These are phyloP conservation scores for Bruguiera parviflora DNA, from an alignment of 345 rosid species.

Conservation along the genomic window DNA sequence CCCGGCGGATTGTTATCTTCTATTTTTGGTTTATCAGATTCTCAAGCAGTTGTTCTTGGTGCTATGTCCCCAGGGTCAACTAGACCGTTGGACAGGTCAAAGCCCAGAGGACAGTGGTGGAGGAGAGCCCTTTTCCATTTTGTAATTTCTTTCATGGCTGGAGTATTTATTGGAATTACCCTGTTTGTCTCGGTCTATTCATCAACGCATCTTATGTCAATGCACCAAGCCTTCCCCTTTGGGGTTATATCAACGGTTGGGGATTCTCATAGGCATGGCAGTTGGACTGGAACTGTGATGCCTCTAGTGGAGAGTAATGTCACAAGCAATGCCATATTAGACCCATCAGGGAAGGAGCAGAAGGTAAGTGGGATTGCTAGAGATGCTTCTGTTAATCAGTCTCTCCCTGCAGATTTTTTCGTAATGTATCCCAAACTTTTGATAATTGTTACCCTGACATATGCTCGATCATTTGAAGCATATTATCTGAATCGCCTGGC, in stretches of 20 bases:
- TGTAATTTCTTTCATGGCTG: constrained; percentile 44
- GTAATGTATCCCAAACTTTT: constrained; percentile 36
- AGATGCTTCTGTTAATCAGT: constrained; percentile 11
- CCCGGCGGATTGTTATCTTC: constrained; percentile 40
- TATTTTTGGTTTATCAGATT: constrained; percentile 35
- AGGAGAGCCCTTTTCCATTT: constrained; percentile 49
- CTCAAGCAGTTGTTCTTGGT: constrained; percentile 35
- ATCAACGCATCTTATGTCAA: constrained; percentile 23
- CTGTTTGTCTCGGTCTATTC: constrained; percentile 37
- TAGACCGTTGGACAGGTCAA: constrained; percentile 43
- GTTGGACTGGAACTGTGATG: constrained; percentile 17
- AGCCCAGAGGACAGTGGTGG: constrained; percentile 48
- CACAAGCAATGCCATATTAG: constrained; percentile 19
- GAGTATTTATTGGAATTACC: constrained; percentile 49
- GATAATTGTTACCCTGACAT: constrained; percentile 55
- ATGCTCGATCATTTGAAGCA: constrained; percentile 39
- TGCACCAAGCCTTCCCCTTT: constrained; percentile 40
- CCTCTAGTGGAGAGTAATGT: constrained; percentile 1
- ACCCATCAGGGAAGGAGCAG: constrained; percentile 15
- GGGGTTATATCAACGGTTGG: constrained; percentile 31
- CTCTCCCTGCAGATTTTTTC: constrained; percentile 21
- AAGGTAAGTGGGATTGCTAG: constrained; percentile 8
- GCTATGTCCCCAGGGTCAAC: constrained; percentile 37
- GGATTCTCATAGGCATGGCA: constrained; percentile 12
- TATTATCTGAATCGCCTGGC: constrained; percentile 52